Evolutionary conservation across 495 filamentous ascomycete species (phyloP), one percentile per base, ranked within the genome.

Genomic region (Endocarpon pusillum): DNA sequence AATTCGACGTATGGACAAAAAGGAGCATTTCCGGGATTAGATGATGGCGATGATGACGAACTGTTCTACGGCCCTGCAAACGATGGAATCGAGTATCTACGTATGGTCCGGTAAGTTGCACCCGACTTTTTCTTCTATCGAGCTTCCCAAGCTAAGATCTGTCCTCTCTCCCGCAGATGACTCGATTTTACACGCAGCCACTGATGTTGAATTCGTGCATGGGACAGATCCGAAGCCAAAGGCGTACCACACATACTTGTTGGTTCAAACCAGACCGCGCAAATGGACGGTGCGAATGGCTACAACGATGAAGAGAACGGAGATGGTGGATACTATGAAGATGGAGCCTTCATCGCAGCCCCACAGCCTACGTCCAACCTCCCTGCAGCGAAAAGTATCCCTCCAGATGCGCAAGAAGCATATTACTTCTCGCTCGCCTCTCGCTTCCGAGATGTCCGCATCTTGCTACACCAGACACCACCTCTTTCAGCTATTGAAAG

Each of bases 1-100:
- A 67, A 87, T 44, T 67, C 69, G 2, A 62, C 70, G 7, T 85
- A 74, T 43, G 81, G 83, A 29, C 83, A 89, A 46, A 73, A 73
- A 39, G 61, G 71, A 42, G 80, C 71, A 14, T 83, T 92, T 43
- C 81, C 82, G 0, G 74, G 77, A 18, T 55, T 82, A n/a, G 77
- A 81, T 26, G 60, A 61, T 19, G 37, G 34, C 2, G 63, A 54
- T 24, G 64, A 66, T 11, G 59, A 62, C 33, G 61, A 58, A 35
- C 43, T 66, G 15, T 58, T 57, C 32, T 67, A 71, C 34, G 64
- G 59, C 2, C 52, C 54, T 6, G 55, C 61, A 26, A 63, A 64
- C 14, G 68, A 81, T 51, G 83, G 78, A 3, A 32, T 89, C 19
- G 68, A 71, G 34, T 92, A 92, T 54, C 55, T 92, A 16, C 68